Evolutionary conservation across 2,329 filamentous ascomycete species (phyloP).

Genomic region (Arthroderma uncinatum): DNA sequence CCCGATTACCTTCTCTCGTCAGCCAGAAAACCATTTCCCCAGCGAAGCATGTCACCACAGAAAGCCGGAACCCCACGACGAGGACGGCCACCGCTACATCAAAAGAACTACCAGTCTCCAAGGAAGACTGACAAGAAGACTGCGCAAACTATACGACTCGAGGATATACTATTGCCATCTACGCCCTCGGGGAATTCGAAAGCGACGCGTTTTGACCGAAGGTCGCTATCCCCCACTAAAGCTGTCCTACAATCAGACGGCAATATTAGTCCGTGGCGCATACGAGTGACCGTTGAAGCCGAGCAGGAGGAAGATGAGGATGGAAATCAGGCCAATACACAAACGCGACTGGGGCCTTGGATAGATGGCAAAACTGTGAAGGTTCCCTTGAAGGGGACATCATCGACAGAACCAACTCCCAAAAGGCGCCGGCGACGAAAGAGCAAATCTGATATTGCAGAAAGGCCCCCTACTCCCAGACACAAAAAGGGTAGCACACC

Average conservation of each 20-base stretch:
- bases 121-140: constrained; percentile 19
- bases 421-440: constrained; percentile 34
- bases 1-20: constrained; percentile 34
- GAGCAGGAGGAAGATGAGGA: constrained; percentile 36
- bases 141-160: constrained; percentile 32
- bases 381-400: constrained; percentile 32
- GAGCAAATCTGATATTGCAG: constrained; percentile 30
- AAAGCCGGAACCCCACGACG: constrained; percentile 27
- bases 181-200: constrained; percentile 26
- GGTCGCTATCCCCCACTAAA: constrained; percentile 29
- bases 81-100: constrained; percentile 13
- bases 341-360: constrained; percentile 17
- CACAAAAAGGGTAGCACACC: constrained; percentile 8
- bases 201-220: constrained; percentile 17
- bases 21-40: constrained; percentile 29
- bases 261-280: constrained; percentile 39
- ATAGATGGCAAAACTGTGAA: constrained; percentile 29
- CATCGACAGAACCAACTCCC: constrained; percentile 27
- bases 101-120: constrained; percentile 5
- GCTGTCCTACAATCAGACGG: constrained; percentile 23
- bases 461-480: constrained; percentile 28
- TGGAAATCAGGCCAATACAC: constrained; percentile 22
- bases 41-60: constrained; percentile 31
- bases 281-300: constrained; percentile 39
- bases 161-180: constrained; percentile 29